Conservation (phyloP, 768 basidiomycete genomes). For the Mycena latifolia region DNA sequence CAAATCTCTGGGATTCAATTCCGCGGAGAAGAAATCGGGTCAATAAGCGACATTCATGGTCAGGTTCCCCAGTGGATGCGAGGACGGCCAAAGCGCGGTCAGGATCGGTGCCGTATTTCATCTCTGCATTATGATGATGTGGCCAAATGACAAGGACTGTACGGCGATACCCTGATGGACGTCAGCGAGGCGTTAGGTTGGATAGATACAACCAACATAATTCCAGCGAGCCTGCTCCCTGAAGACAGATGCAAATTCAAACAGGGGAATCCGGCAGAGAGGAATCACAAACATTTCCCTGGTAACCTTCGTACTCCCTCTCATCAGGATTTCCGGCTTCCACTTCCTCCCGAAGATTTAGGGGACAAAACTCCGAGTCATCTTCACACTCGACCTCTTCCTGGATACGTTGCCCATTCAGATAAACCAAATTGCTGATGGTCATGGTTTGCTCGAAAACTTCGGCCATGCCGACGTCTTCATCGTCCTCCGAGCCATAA, state of each 20-base stretch:
- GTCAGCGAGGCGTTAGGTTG: neutral
- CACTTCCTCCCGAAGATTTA: slow-evolving; percentile 29
- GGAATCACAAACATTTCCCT: slow-evolving; percentile 41
- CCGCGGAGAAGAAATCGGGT: slow-evolving; percentile 18
- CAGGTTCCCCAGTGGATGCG: neutral
- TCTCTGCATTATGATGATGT: slow-evolving; percentile 6
- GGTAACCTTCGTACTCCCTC: slow-evolving; percentile 44
- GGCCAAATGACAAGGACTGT: slow-evolving; percentile 24
- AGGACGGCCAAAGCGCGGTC: neutral
- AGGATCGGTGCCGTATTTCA: slow-evolving; percentile 12
- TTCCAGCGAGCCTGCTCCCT: slow-evolving; percentile 38
- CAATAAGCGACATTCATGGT: slow-evolving; percentile 6
- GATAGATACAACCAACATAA: slow-evolving; percentile 35
- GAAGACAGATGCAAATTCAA: slow-evolving; percentile 3
- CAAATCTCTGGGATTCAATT: slow-evolving; percentile 6
- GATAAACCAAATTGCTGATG: slow-evolving; percentile 14
- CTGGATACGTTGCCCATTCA: slow-evolving; percentile 12
- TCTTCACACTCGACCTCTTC: slow-evolving; percentile 31
- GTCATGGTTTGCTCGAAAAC: slow-evolving; percentile 17
- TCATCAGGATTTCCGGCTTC: slow-evolving; percentile 34
- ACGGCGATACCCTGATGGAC: slow-evolving; percentile 20
- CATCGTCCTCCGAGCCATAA: slow-evolving; percentile 16
- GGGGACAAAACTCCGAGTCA: slow-evolving; percentile 18
- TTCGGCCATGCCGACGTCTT: slow-evolving; percentile 16
- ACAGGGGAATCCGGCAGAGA: neutral